Evolutionary conservation across 2,329 filamentous ascomycete species (phyloP).

Genomic region (Hymenoscyphus occultus): DNA sequence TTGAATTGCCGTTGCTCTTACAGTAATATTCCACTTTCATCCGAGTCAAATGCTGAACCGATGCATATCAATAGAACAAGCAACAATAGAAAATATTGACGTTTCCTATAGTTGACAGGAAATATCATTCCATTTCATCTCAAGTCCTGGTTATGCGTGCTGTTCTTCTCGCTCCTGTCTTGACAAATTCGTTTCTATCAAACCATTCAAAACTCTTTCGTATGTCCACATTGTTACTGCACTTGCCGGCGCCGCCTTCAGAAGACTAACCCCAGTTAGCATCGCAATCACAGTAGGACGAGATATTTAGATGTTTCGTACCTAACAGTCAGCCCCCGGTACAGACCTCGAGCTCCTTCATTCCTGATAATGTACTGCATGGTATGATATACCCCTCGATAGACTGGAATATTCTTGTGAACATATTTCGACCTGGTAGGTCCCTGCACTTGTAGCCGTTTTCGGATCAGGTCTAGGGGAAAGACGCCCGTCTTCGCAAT

Average conservation of each 20-base stretch:
- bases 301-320: slow-evolving; percentile 14
- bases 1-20: no score
- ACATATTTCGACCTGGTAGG: slow-evolving; percentile 77
- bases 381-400: slow-evolving; percentile 63
- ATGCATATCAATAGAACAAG: no score
- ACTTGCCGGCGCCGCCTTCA: slow-evolving; percentile 86
- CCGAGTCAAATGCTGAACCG: no score
- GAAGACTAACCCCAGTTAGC: slow-evolving; percentile 47
- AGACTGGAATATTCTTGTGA: slow-evolving; percentile 84
- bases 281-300: background rate
- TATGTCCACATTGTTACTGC: slow-evolving; percentile 78
- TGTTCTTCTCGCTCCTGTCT: background rate
- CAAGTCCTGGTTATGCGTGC: no score
- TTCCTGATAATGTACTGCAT: slow-evolving; percentile 63
- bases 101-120: no score
- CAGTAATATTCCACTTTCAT: no score
- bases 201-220: slow-evolving; percentile 52
- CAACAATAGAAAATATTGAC: no score
- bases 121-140: no score
- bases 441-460: slow-evolving; percentile 92
- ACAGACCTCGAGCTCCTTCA: slow-evolving; percentile 79
- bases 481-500: slow-evolving; percentile 87
- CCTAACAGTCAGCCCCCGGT: slow-evolving; percentile 80
- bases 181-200: slow-evolving; percentile 28
- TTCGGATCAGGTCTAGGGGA: slow-evolving; percentile 87